Evolutionary conservation across 228 moss, liverwort and hornwort genomes (phyloP).

Genomic region (Sphagnum magellanicum): DNA sequence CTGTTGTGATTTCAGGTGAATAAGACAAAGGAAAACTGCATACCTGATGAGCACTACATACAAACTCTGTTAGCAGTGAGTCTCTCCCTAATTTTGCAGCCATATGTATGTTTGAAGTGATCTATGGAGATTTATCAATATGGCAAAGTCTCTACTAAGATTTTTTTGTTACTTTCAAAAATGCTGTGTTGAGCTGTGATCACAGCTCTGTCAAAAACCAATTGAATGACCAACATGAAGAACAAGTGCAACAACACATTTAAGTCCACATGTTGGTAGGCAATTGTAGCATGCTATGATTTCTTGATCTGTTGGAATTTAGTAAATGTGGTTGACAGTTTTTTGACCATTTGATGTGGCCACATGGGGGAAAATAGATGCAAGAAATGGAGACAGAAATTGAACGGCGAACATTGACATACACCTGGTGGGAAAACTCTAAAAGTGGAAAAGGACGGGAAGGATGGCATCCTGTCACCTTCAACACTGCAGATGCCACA

Average conservation of each 20-base stretch:
- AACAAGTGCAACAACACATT: too few relatives aligned
- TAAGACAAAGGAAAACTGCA: slow-evolving; percentile 57
- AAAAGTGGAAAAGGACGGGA: slow-evolving; percentile 37
- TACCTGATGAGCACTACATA: slow-evolving; percentile 95
- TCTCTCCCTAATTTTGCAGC: neutral
- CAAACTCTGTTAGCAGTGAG: slow-evolving; percentile 89
- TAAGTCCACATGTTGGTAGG: too few relatives aligned
- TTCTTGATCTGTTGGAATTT: neutral
- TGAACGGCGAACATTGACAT: slow-evolving; percentile 90
- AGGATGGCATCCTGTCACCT: slow-evolving; percentile 90
- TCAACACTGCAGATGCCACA: slow-evolving; percentile 43
- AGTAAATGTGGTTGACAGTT: neutral
- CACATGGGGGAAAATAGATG: slow-evolving; percentile 32
- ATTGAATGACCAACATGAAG: too few relatives aligned
- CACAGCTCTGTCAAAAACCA: too few relatives aligned
- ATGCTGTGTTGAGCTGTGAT: too few relatives aligned
- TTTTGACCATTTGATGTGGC: neutral
- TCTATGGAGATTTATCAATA: too few relatives aligned
- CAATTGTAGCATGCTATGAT: too few relatives aligned
- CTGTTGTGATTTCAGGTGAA: slow-evolving; percentile 3
- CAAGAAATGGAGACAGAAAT: slow-evolving; percentile 57
- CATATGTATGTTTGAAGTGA: too few relatives aligned
- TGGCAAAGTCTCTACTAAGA: too few relatives aligned
- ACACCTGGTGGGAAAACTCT: slow-evolving; percentile 71
- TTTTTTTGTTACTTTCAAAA: too few relatives aligned